A percentile compares a stretch with the other conserved stretches of the same genome.
Conservation (phyloP, 179 eudicot genomes). For the Silene coronaria region DNA sequence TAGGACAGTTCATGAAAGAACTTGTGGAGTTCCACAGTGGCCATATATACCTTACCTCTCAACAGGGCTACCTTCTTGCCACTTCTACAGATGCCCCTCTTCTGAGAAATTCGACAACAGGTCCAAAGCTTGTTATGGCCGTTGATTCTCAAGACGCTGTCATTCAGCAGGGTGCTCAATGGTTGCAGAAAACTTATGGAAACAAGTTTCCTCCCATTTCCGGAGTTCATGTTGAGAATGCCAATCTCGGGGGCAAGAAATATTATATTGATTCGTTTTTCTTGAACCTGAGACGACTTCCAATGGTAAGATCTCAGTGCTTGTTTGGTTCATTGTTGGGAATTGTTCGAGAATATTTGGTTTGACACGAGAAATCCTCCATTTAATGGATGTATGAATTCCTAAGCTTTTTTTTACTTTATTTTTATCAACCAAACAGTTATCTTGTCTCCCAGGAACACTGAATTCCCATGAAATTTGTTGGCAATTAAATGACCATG, state of each 20-base stretch:
- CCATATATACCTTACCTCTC: conserved; percentile 86
- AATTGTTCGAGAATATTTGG: neutral
- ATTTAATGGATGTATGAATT: neutral
- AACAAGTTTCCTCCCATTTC: conserved; percentile 49
- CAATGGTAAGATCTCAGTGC: conserved; percentile 53
- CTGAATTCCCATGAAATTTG: neutral
- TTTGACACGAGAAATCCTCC: neutral
- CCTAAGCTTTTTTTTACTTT: neutral
- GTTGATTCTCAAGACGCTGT: conserved; percentile 57
- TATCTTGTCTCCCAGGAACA: neutral
- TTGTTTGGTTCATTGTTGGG: neutral
- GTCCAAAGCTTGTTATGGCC: conserved; percentile 78
- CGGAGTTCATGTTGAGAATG: conserved; percentile 78
- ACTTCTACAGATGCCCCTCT: conserved; percentile 80
- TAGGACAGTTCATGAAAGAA: conserved; percentile 90
- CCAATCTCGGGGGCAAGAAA: conserved; percentile 51
- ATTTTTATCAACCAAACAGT: neutral
- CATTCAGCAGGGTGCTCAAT: conserved; percentile 72
- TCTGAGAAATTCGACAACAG: conserved; percentile 52
- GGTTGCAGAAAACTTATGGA: conserved; percentile 49
- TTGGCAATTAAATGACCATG: neutral
- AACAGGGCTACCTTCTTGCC: conserved; percentile 82
- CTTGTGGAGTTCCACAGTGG: conserved; percentile 86
- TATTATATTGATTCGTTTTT: conserved; percentile 90
- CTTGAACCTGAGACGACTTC: conserved; percentile 80